These are phyloP conservation scores for Musa itinerans DNA, from an alignment of 176 grass and related monocot species.

Conservation along the genomic window DNA sequence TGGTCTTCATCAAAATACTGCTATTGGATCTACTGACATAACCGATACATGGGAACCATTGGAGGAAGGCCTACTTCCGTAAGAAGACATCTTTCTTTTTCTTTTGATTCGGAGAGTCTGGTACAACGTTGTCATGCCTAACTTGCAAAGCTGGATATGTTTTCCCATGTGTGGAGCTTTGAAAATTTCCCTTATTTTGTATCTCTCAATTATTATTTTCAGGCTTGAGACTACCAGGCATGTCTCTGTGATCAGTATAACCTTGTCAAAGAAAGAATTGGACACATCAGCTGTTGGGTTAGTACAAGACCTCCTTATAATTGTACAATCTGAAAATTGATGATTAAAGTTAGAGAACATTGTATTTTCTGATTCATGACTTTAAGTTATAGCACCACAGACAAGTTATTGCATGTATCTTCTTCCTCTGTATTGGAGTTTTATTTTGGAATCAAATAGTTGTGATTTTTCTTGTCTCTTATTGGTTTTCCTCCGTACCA, in stretches of 20 bases:
- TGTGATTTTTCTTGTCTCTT: neutral
- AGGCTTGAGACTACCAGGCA: conserved; percentile 96
- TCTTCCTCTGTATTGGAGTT: neutral
- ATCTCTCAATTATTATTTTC: neutral
- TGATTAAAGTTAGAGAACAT: neutral
- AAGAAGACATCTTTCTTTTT: conserved; percentile 26
- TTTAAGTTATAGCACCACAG: neutral
- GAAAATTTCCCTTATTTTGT: no score
- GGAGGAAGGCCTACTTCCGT: conserved; percentile 98
- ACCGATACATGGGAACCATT: conserved; percentile 97
- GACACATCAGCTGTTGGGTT: conserved; percentile 70
- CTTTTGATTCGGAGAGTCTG: conserved; percentile 2
- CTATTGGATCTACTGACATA: conserved; percentile 86
- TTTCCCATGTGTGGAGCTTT: no score
- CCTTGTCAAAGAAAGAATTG: conserved; percentile 80
- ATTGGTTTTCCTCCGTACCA: neutral
- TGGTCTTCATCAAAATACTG: conserved; percentile 84
- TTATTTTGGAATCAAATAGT: neutral
- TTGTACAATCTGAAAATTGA: neutral
- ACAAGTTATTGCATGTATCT: neutral
- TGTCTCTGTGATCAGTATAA: conserved; percentile 84
- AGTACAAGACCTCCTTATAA: conserved; percentile 3
- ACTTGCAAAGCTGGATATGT: neutral
- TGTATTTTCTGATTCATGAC: neutral
- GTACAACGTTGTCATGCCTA: neutral